These are phyloP conservation scores for Olyra latifolia DNA, from an alignment of 176 grass and related monocot genomes.

Conservation along the genomic window DNA sequence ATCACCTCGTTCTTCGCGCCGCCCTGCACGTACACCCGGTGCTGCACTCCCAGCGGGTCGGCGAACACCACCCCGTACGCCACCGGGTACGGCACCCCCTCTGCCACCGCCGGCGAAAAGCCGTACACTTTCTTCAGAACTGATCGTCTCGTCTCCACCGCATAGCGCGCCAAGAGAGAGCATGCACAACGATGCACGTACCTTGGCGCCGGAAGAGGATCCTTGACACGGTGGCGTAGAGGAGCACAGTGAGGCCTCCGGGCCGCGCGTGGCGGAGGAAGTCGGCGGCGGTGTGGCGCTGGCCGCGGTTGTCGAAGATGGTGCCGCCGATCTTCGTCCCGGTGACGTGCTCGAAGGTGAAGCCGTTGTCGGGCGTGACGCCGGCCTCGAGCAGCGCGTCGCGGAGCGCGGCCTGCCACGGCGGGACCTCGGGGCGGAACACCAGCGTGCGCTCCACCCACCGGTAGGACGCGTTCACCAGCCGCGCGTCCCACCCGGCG, in stretches of 20 bases:
- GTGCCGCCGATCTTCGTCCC: constrained; percentile 94
- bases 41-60: constrained; percentile 50
- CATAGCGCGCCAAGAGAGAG: neutral
- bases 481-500: constrained; percentile 50
- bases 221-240: constrained; percentile 54
- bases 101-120: neutral
- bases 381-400: constrained; percentile 77
- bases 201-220: constrained; percentile 69
- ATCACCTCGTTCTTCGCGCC: constrained; percentile 62
- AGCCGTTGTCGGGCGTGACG: constrained; percentile 70
- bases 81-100: constrained; percentile 42
- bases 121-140: neutral
- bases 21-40: constrained; percentile 64
- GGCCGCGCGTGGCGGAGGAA: constrained; percentile 74
- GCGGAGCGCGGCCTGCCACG: constrained; percentile 68
- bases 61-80: constrained; percentile 72
- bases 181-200: neutral
- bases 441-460: constrained; percentile 84
- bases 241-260: constrained; percentile 50
- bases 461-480: constrained; percentile 60
- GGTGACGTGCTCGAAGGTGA: constrained; percentile 76
- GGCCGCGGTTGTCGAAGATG: constrained; percentile 67
- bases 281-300: constrained; percentile 77
- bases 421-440: constrained; percentile 57
- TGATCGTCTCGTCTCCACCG: neutral